These are phyloP conservation scores for Phyllosticta citribraziliensis DNA, from an alignment of 2,329 filamentous ascomycete genomes.

Conservation along the genomic window DNA sequence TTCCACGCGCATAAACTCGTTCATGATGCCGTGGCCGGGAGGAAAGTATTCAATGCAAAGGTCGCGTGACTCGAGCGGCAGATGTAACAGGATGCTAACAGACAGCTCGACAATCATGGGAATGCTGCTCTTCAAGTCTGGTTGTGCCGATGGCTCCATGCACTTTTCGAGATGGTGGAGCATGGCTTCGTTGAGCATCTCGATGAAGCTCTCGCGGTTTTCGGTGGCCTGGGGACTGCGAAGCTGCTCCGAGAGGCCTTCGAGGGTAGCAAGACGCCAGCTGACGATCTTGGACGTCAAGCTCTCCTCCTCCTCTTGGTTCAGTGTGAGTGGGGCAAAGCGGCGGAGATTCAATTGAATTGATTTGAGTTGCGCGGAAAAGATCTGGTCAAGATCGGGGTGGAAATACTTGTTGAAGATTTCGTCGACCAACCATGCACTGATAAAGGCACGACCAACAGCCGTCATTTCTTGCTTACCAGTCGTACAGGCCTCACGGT, in stretches of 20 bases:
- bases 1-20: constrained; percentile 79
- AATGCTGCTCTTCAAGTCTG: constrained; percentile 77
- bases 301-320: constrained; percentile 81
- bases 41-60: constrained; percentile 78
- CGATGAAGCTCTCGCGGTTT: constrained; percentile 50
- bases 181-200: constrained; percentile 54
- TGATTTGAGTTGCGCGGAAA: constrained; percentile 71
- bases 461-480: constrained; percentile 98
- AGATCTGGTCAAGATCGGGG: constrained; percentile 64
- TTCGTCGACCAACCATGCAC: constrained; percentile 81
- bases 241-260: constrained; percentile 70
- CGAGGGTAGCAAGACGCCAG: constrained; percentile 88
- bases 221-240: constrained; percentile 55
- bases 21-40: constrained; percentile 61
- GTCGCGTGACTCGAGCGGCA: constrained; percentile 85
- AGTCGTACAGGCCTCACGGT: constrained; percentile 71
- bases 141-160: constrained; percentile 64
- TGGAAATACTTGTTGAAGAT: constrained; percentile 91
- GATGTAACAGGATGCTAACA: constrained; percentile 71
- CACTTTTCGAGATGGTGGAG: constrained; percentile 64
- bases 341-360: constrained; percentile 82
- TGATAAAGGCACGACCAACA: constrained; percentile 79
- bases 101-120: constrained; percentile 90
- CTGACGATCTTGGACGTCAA: constrained; percentile 78
- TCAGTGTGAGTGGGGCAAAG: constrained; percentile 62